Conservation (phyloP, 2,329 filamentous ascomycete species). For the Calycina marina region DNA sequence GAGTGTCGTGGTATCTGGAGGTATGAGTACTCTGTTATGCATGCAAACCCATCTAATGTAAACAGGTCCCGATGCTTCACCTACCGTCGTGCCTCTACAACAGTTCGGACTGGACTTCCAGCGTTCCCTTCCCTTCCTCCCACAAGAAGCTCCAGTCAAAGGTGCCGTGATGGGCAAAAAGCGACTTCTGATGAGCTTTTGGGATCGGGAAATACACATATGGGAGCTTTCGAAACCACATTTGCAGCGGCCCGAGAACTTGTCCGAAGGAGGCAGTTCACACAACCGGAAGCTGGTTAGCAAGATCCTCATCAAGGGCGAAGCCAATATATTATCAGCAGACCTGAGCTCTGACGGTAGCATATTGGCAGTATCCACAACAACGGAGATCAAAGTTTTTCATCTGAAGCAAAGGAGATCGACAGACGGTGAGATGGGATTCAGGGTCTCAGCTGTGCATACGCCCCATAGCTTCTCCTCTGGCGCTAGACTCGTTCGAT, state of each 20-base stretch:
- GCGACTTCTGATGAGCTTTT: slow-evolving; percentile 78
- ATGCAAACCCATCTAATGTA: slow-evolving; percentile 20
- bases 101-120: slow-evolving; percentile 69
- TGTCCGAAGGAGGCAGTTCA: slow-evolving; percentile 26
- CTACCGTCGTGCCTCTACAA: slow-evolving; percentile 66
- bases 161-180: slow-evolving; percentile 54
- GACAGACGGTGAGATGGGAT: slow-evolving; percentile 34
- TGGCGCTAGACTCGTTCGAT: slow-evolving; percentile 55
- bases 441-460: slow-evolving; percentile 58
- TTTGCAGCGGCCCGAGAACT: slow-evolving; percentile 16
- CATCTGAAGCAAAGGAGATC: slow-evolving; percentile 40
- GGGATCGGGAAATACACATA: slow-evolving; percentile 74
- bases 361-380: slow-evolving; percentile 63
- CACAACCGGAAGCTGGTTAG: slow-evolving; percentile 51
- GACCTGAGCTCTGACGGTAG: slow-evolving; percentile 57
- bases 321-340: slow-evolving; percentile 70
- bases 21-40: slow-evolving; percentile 30
- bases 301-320: slow-evolving; percentile 54
- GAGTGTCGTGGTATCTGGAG: slow-evolving; percentile 84
- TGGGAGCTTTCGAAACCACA: slow-evolving; percentile 43
- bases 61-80: slow-evolving; percentile 69
- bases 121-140: slow-evolving; percentile 67
- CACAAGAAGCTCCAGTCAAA: slow-evolving; percentile 58
- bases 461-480: slow-evolving; percentile 41
- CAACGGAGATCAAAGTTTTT: slow-evolving; percentile 64